Evolutionary conservation across 2,329 filamentous ascomycete genomes (phyloP).

Genomic region (Sporothrix globosa): DNA sequence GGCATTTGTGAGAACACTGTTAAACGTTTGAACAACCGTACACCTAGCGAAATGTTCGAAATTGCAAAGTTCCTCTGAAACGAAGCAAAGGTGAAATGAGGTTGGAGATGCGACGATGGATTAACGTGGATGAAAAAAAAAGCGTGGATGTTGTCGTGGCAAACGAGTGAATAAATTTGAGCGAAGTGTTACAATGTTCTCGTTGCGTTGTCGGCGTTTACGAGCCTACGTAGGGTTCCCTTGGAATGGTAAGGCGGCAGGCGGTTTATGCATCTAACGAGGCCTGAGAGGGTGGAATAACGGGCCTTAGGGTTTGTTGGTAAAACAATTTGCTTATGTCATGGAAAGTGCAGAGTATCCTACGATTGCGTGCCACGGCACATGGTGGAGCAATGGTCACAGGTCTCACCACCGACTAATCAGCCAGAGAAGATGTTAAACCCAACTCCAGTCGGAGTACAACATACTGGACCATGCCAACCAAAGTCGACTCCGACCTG

Average conservation of each 20-base stretch:
- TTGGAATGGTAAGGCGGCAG: neutral
- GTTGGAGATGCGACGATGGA: neutral
- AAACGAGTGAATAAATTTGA: constrained; percentile 3
- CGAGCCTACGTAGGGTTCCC: constrained; percentile 23
- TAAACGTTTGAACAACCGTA: neutral
- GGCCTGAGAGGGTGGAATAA: neutral
- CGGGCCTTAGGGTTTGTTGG: neutral
- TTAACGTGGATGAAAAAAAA: neutral
- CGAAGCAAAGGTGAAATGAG: neutral
- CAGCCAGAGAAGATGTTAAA: no score
- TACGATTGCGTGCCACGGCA: no score
- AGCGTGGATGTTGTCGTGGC: constrained; percentile 5
- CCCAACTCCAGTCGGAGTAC: no score
- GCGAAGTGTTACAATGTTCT: neutral
- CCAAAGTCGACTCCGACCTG: neutral
- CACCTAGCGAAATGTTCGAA: neutral
- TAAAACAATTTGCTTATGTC: no score
- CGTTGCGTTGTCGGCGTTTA: constrained; percentile 27
- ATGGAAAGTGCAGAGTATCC: no score
- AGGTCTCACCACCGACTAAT: no score
- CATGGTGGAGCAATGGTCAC: no score
- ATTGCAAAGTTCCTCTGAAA: neutral
- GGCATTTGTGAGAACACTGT: no score
- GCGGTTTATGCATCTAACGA: constrained; percentile 23
- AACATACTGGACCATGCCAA: no score